These are phyloP conservation scores for Colletotrichum noveboracense DNA, from an alignment of 2,329 filamentous ascomycete species.

Conservation along the genomic window DNA sequence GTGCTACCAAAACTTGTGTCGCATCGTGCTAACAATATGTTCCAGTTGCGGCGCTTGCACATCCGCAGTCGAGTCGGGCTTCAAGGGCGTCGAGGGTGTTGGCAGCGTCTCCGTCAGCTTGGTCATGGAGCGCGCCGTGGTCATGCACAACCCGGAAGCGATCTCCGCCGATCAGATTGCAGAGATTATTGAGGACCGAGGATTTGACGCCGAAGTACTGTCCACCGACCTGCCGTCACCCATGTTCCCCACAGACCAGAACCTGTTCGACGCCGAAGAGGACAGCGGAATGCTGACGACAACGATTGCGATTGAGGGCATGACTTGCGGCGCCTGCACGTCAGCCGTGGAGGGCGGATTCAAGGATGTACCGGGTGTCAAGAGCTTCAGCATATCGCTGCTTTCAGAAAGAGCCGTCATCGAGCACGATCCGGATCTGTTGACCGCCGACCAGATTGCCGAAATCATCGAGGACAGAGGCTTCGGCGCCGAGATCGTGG, in stretches of 20 bases:
- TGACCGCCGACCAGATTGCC: conserved; percentile 58
- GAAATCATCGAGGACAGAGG: conserved; percentile 74
- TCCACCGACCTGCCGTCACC: conserved; percentile 75
- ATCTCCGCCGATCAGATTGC: conserved; percentile 78
- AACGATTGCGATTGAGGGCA: conserved; percentile 80
- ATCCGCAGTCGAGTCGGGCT: conserved; percentile 91
- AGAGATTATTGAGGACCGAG: conserved; percentile 89
- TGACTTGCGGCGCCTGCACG: conserved; percentile 92
- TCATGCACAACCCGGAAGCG: conserved; percentile 82
- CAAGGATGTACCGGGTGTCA: conserved; percentile 74
- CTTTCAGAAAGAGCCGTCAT: conserved; percentile 86
- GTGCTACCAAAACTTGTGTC: neutral
- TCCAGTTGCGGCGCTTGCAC: conserved; percentile 87
- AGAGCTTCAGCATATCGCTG: conserved; percentile 80
- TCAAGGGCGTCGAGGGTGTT: conserved; percentile 81
- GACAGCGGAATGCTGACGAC: conserved; percentile 62
- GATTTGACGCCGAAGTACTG: conserved; percentile 91
- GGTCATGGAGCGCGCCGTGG: conserved; percentile 93
- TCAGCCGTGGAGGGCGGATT: conserved; percentile 85
- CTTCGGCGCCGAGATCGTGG: conserved; percentile 80
- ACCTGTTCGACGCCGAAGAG: conserved; percentile 40
- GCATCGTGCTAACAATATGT: conserved; percentile 30
- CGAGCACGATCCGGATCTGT: conserved; percentile 70
- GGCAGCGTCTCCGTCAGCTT: conserved; percentile 90
- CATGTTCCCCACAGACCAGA: conserved; percentile 40